phyloP scores from a whole-genome alignment of 495 filamentous ascomycete species.

The Penicillium maclennaniae region DNA sequence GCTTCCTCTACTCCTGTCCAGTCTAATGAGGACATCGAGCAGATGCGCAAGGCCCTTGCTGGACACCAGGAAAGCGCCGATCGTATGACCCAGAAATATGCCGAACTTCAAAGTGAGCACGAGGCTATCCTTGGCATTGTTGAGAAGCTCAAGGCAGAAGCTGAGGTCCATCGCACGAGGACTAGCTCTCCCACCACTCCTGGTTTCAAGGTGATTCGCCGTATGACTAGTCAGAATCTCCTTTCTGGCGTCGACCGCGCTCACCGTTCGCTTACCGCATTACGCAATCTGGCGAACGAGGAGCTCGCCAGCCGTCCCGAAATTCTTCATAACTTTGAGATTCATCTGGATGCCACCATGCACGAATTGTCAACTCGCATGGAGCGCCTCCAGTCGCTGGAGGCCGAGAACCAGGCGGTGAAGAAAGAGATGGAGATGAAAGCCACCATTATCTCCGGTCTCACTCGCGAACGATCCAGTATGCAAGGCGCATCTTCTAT shows the following conservation, averaged over 20 bases:
- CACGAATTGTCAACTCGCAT: slow-evolving; percentile 84
- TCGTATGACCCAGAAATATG: slow-evolving; percentile 71
- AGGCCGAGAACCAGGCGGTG: slow-evolving; percentile 75
- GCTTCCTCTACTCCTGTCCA: slow-evolving; percentile 19
- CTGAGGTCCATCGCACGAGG: slow-evolving; percentile 75
- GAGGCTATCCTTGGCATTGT: slow-evolving; percentile 77
- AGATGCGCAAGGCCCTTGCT: slow-evolving; percentile 60
- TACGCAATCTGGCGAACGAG: slow-evolving; percentile 82
- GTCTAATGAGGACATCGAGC: slow-evolving; percentile 61
- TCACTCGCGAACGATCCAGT: slow-evolving; percentile 87
- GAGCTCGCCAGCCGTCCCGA: slow-evolving; percentile 80
- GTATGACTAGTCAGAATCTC: slow-evolving; percentile 90
- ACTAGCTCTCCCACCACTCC: slow-evolving; percentile 62
- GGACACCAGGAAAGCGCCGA: slow-evolving; percentile 75
- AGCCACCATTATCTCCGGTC: slow-evolving; percentile 87
- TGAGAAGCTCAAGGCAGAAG: slow-evolving; percentile 81
- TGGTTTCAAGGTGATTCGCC: slow-evolving; percentile 64
- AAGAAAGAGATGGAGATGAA: slow-evolving; percentile 97
- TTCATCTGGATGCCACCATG: slow-evolving; percentile 87
- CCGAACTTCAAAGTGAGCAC: slow-evolving; percentile 75
- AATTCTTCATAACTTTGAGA: slow-evolving; percentile 85
- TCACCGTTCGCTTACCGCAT: slow-evolving; percentile 83
- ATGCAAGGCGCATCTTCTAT: slow-evolving; percentile 78
- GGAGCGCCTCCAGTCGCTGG: slow-evolving; percentile 83
- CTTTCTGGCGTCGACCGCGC: slow-evolving; percentile 81